Base-by-base conservation (phyloP, 768 basidiomycete species). In the Auriculariales sp. region DNA sequence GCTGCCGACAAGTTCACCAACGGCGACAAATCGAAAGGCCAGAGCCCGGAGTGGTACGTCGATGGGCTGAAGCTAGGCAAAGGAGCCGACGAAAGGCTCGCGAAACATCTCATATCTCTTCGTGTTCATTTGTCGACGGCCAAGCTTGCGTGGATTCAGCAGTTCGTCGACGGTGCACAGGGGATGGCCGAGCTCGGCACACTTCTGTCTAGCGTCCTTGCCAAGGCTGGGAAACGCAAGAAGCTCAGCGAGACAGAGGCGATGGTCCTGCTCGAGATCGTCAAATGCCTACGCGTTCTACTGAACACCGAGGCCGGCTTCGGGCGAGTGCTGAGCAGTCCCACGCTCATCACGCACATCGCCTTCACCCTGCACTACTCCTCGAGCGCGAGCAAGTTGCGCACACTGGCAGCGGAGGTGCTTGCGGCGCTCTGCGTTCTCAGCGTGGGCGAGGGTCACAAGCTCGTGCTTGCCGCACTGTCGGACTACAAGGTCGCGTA, bases 231-330 rank as follows among this genome's bases (percentile, higher is more conserved):
- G n/a, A 80, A 79, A 64, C 70, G 71, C 58, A 76, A 71, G 53
- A 62, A 56, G n/a, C 59, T 78, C 47, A 73, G 66, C 3, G 87
- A 93, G 45, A 64, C 74, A 25, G 85, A 89, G 59, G 74, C 72
- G 11, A 74, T 72, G 2, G 77, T 82, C 1, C 66, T 92, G 25
- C 57, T 82, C 28, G 90, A 94, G 59, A 62, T 81, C 22, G 71
- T 89, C 54, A 86, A 81, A 59, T 91, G 87, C 60, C 64, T 95
- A 22, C 70, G 90, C 33, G 83, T 83, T 0, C 64, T 97, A 15
- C 67, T 92, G 54, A 95, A 95, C 57, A 93, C 83, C 1, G 78
- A 85, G 87, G 65, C 73, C 47, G 89, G 88, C 5, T 89, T 91
- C 60, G 68, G 71, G 32, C 69, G 75, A 52, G 79, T 87, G 11